Evolutionary conservation across 257 asterid species (phyloP).

Genomic region (Dorcoceras hygrometricum): DNA sequence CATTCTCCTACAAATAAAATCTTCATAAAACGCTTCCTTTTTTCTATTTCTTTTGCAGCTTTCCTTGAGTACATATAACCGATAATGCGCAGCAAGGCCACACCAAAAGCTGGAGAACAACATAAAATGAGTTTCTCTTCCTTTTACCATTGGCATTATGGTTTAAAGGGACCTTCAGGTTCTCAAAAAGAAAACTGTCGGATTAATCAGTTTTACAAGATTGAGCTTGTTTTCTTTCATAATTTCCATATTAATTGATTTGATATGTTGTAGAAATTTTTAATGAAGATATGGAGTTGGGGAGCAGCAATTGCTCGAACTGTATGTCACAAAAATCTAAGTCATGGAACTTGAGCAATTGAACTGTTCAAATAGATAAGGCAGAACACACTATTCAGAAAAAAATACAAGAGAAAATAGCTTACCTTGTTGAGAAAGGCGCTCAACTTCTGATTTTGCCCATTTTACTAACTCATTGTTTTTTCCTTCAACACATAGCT

Average conservation of each 20-base stretch:
- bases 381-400: neutral
- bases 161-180: neutral
- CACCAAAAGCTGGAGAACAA: neutral
- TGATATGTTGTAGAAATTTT: neutral
- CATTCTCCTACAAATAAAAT: neutral
- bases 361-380: no score
- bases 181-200: neutral
- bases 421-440: neutral
- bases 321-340: neutral
- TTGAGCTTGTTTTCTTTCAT: neutral
- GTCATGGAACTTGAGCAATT: neutral
- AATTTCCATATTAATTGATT: no score
- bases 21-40: neutral
- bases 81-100: neutral
- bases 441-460: neutral
- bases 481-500: neutral
- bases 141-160: neutral
- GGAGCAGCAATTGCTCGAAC: no score
- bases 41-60: neutral
- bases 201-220: neutral
- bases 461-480: neutral
- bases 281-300: neutral
- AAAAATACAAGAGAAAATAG: neutral
- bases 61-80: neutral
- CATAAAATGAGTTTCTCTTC: neutral